Base-by-base conservation (phyloP, 768 basidiomycete species). In the Daedalea quercina region DNA sequence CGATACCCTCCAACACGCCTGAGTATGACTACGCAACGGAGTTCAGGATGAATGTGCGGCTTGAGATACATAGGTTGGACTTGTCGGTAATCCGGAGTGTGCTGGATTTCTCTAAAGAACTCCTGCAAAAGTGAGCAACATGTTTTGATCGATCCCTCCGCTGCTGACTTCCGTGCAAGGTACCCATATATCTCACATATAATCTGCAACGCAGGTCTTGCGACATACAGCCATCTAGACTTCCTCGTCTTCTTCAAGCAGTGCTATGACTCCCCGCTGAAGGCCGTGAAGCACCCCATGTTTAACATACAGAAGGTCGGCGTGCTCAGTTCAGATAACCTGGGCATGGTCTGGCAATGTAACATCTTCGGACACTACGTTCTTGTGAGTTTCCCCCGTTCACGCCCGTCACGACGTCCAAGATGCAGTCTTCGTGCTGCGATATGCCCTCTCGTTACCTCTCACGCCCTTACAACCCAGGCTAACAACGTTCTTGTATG, bases 321-420 rank as follows among this genome's bases (percentile, higher is more conserved):
- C 8, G 76, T 82, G 56, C 58, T 76, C 47, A 87, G 80, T 56
- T 67, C 69, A 3, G 89, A 94, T 57, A 82, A 84, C 4, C 68
- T 91, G 0, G 91, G 91, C 2, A 85, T 78, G 76, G 78, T 84
- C 7, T 94, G 90, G 88, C 88, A 92, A 63, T 86, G 81, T 54
- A 93, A 93, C 60, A 69, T 91, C 24, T 91, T 93, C 52, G 82
- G 85, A 0, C 90, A 92, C 66, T 93, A 85, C 63, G 76, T 76
- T 25, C 68, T 94, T 58, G 90, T 92, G 61, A 51, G 85, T 76
- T 45, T n/a, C 46, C 24, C 33, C 9, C 23, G 13, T 33, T 9
- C 33, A 22, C 20, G 8, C 3, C 25, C 13, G 25, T 47, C 19
- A 33, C 24, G 28, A 31, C 4, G 4, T 31, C 28, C 28, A 4